These are phyloP conservation scores for Linnemannia schmuckeri DNA, from an alignment of 192 early-diverging fungal genomes.

Conservation along the genomic window DNA sequence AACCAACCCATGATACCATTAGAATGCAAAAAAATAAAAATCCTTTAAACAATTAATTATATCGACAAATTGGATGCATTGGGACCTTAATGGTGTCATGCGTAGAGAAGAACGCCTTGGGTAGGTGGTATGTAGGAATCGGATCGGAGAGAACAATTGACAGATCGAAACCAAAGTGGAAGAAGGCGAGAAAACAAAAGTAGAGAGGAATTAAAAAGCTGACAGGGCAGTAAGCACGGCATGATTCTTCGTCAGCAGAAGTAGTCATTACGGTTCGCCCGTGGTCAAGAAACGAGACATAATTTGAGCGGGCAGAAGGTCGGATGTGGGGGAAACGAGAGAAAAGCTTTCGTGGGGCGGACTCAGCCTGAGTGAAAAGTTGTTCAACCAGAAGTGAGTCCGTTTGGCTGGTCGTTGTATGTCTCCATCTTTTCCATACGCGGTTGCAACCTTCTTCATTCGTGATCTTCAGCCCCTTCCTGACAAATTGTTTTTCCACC, in stretches of 20 bases:
- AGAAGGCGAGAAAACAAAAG: not conserved
- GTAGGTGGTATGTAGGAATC: too few species aligned
- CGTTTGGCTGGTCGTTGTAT: too few species aligned
- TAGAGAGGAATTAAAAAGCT: not conserved
- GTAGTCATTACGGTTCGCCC: not conserved
- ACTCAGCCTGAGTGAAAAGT: too few species aligned
- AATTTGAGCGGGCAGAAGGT: not conserved
- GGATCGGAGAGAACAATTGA: not conserved
- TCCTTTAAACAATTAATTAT: not conserved
- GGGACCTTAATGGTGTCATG: not conserved
- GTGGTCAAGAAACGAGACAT: not conserved
- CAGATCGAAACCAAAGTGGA: too few species aligned
- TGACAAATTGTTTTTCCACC: conserved; percentile 8
- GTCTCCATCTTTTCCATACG: not conserved
- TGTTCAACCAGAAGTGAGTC: too few species aligned
- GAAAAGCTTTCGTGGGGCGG: too few species aligned
- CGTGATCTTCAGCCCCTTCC: not conserved
- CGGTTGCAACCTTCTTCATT: not conserved
- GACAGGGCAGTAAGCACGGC: not conserved
- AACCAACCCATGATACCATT: conserved; percentile 8
- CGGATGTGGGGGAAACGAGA: too few species aligned
- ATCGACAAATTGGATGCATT: not conserved
- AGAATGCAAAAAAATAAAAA: not conserved
- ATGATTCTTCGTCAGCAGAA: not conserved
- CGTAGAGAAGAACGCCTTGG: too few species aligned